Conservation (phyloP, 352 stramenopile genomes). For the Globisporangium irregulare region DNA sequence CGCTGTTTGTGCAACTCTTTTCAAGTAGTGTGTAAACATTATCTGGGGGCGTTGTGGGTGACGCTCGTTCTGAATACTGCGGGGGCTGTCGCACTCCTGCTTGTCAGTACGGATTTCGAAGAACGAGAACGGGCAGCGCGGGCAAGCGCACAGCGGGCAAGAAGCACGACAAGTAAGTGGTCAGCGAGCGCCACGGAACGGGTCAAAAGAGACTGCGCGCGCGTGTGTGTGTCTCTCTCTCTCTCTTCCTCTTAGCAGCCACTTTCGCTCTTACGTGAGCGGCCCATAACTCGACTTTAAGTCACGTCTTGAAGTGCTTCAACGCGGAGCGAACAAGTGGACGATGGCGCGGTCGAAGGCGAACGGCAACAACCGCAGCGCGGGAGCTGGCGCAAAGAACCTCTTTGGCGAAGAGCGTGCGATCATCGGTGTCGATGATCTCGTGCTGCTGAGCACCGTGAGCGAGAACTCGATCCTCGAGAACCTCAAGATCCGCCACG, state of each 20-base stretch:
- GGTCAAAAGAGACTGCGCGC: background rate
- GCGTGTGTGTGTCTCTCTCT: background rate
- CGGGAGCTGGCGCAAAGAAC: background rate
- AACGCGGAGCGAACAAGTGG: background rate
- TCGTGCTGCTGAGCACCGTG: constrained; percentile 72
- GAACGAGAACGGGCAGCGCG: background rate
- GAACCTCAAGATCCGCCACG: constrained; percentile 88
- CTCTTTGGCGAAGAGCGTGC: constrained; percentile 64
- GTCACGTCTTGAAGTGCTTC: background rate
- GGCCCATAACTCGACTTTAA: background rate
- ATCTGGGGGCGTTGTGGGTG: constrained; percentile 1
- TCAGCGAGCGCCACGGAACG: background rate
- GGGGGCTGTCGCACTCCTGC: constrained; percentile 1
- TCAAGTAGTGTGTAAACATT: constrained; percentile 1
- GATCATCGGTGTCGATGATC: constrained; percentile 76
- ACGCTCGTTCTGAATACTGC: background rate
- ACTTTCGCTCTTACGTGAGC: background rate
- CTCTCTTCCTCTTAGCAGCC: background rate
- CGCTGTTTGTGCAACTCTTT: background rate
- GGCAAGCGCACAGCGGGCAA: background rate
- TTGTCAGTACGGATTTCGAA: background rate
- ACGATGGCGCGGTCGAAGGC: constrained; percentile 17
- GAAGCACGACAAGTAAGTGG: background rate
- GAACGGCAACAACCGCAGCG: background rate
- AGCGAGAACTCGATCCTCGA: constrained; percentile 81